Evolutionary conservation across 495 filamentous ascomycete species (phyloP).

Genomic region (Podospora tetraspora): DNA sequence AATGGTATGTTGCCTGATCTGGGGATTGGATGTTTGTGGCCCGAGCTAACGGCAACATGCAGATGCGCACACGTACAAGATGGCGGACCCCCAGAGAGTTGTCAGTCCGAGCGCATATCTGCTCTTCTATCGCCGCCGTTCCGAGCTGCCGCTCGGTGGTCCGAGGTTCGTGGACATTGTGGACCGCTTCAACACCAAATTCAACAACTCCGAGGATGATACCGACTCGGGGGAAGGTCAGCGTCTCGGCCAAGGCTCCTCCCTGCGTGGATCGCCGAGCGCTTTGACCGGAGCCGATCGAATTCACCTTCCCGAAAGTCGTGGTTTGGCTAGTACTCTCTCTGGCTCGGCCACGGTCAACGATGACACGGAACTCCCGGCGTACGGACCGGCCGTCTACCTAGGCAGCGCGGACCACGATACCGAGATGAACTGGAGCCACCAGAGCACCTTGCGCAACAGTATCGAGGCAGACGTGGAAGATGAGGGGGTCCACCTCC

Average conservation of each 20-base stretch:
- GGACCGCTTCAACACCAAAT: constrained; percentile 45
- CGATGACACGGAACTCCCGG: constrained; percentile 18
- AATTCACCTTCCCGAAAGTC: constrained; percentile 62
- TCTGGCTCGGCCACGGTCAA: neutral
- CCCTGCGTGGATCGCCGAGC: constrained; percentile 81
- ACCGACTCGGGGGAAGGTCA: constrained; percentile 69
- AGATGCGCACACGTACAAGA: constrained; percentile 66
- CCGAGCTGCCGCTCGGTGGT: constrained; percentile 68
- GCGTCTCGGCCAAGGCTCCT: constrained; percentile 77
- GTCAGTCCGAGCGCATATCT: constrained; percentile 77
- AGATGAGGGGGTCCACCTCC: constrained; percentile 27
- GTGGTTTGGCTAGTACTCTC: constrained; percentile 44
- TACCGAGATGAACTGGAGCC: constrained; percentile 12
- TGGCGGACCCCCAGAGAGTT: constrained; percentile 48
- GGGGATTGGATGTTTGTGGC: no score
- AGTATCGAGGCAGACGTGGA: constrained; percentile 42
- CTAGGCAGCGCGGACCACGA: constrained; percentile 14
- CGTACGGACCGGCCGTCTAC: constrained; percentile 17
- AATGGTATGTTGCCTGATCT: constrained; percentile 64
- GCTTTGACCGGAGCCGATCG: constrained; percentile 68
- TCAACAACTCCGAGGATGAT: constrained; percentile 37
- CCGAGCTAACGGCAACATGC: constrained; percentile 9
- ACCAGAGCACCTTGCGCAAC: constrained; percentile 24
- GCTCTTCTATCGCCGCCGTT: constrained; percentile 90
- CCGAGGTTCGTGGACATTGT: constrained; percentile 63